Evolutionary conservation across 805 yeast genomes (phyloP).

Genomic region (Ogataea neopini): DNA sequence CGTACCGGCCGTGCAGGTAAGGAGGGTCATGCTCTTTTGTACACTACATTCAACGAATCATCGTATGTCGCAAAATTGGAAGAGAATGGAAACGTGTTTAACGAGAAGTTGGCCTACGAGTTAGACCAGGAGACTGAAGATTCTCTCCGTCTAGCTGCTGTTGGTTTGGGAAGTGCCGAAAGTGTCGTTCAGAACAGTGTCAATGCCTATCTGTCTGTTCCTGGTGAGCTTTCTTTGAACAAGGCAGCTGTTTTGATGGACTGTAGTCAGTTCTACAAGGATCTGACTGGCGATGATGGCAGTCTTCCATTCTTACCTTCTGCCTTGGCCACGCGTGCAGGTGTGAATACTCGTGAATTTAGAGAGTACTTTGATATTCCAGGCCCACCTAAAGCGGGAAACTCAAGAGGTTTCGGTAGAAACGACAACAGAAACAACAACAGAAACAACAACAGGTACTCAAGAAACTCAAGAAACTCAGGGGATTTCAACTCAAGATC

Average conservation of each 20-base stretch:
- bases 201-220: conserved; percentile 24
- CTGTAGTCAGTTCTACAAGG: conserved; percentile 32
- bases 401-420: neutral
- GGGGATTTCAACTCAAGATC: neutral
- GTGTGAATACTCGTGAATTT: conserved; percentile 27
- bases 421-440: too few relatives aligned
- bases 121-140: conserved; percentile 34
- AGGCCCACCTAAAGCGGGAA: conserved; percentile 20
- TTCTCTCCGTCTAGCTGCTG: neutral
- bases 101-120: conserved; percentile 42
- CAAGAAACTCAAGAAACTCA: conserved; percentile 1
- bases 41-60: conserved; percentile 55
- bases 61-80: conserved; percentile 54
- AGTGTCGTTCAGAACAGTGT: conserved; percentile 19
- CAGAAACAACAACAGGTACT: too few relatives aligned
- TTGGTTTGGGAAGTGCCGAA: conserved; percentile 18
- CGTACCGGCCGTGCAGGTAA: conserved; percentile 94
- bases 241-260: conserved; percentile 36
- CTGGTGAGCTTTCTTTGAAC: conserved; percentile 31
- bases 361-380: conserved; percentile 35
- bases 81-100: conserved; percentile 56
- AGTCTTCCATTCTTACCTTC: conserved; percentile 19
- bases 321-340: conserved; percentile 28
- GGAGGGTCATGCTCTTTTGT: conserved; percentile 68
- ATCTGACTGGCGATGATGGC: conserved; percentile 26